Base-by-base conservation (phyloP, 176 grass and related monocot species). In the Bonia amplexicaulis region DNA sequence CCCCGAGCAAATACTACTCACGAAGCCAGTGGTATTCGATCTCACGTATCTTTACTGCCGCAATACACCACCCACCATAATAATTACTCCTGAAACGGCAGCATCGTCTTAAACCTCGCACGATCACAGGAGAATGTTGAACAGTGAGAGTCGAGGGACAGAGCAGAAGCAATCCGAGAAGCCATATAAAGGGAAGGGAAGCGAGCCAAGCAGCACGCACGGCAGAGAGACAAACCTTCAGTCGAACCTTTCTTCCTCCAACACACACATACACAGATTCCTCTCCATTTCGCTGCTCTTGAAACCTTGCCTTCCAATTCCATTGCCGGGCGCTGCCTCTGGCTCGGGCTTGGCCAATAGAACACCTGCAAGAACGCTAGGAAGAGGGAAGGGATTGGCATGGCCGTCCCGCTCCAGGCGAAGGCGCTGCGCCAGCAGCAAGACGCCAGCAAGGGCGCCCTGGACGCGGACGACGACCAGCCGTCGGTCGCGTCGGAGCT, bases 401-500 rank as follows among this genome's bases (percentile, higher is more conserved):
- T 88, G 90, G 79, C 86, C 51, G 65, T 92, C 65, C 82, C 86
- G 53, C 52, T 88, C 0, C 90, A 77, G 48, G 37, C 25, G 7
- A 89, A 89, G 68, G 23, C 57, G 20, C 25, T 15, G 64, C 59
- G 48, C 33, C 55, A 48, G 51, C 72, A 79, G 29, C 71, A 39
- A 0, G 41, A 73, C 2, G 40, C 7, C 20, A 9, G 22, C 16
- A 80, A 66, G 35, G 47, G 57, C 69, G 33, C 31, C 25, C 20
- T 14, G 12, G 65, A 45, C 14, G 35, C 0, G 29, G 48, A 1
- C 22, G 76, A 35, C 20, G 85, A 92, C 71, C 23, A 73, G 19
- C 86, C 89, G 2, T 84, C 89, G 17, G 80, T 27, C 42, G 23
- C 62, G 12, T 71, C 67, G 64, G 96, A 99, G 81, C 88, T 99